A percentile compares a stretch with the other conserved stretches of the same genome.
Evolutionary conservation across 2,329 filamentous ascomycete species (phyloP).

Genomic region (Pseudocercospora vitis): DNA sequence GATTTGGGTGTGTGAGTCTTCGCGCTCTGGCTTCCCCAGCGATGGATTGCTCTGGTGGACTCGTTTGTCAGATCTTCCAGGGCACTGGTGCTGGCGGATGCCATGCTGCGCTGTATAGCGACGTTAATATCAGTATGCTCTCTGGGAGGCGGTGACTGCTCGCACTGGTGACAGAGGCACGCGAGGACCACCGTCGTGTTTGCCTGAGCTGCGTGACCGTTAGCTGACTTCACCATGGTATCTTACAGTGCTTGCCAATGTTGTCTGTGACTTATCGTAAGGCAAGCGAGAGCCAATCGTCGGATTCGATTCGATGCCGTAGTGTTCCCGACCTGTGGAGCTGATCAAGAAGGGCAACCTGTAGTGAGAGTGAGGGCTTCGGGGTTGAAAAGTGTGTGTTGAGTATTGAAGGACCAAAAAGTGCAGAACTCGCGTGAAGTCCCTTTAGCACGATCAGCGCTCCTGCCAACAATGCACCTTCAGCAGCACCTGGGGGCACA

Average conservation of each 20-base stretch:
- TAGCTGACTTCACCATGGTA: slow-evolving; percentile 1
- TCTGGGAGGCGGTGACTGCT: background rate
- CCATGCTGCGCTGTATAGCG: slow-evolving; percentile 22
- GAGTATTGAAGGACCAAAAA: background rate
- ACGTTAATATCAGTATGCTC: background rate
- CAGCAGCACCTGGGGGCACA: too few species aligned
- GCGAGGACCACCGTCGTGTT: slow-evolving; percentile 2
- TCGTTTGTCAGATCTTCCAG: slow-evolving; percentile 19
- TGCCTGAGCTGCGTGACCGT: slow-evolving; percentile 2
- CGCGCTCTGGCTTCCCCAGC: slow-evolving; percentile 25
- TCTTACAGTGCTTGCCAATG: slow-evolving; percentile 8
- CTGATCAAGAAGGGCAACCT: too few species aligned
- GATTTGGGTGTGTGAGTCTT: slow-evolving; percentile 12
- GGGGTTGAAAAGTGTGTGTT: background rate
- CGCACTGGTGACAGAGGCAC: slow-evolving; percentile 19
- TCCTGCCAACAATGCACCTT: background rate
- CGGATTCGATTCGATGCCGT: background rate
- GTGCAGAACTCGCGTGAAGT: background rate
- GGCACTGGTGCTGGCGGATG: slow-evolving; percentile 18
- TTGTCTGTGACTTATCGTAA: background rate
- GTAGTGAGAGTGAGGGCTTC: background rate
- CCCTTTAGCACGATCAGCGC: background rate
- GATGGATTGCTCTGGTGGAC: slow-evolving; percentile 18
- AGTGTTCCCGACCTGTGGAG: background rate
- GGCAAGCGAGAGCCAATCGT: background rate